These are phyloP conservation scores for Eutrema salsugineum DNA, from an alignment of 441 rosid species.

Conservation along the genomic window DNA sequence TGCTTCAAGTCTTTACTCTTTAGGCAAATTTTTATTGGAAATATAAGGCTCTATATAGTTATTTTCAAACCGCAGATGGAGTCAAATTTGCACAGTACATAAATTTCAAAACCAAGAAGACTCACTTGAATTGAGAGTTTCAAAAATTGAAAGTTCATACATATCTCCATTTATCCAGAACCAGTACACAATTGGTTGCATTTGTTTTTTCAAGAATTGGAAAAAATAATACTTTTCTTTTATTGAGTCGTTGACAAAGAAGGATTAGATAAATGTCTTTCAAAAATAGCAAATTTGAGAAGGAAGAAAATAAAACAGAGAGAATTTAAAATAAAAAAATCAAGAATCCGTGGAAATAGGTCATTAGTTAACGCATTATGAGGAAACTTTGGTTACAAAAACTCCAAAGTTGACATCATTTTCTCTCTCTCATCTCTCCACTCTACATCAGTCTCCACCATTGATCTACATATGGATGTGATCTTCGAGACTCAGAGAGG, in stretches of 20 bases:
- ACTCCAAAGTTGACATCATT: not conserved
- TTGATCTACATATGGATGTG: slow-evolving; percentile 50
- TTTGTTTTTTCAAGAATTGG: too few relatives aligned
- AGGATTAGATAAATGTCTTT: not conserved
- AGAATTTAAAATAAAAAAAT: not conserved
- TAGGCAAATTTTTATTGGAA: too few relatives aligned
- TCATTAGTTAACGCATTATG: slow-evolving; percentile 6
- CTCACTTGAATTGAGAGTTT: not conserved
- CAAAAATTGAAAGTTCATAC: not conserved
- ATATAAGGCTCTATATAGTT: not conserved
- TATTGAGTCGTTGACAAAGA: not conserved
- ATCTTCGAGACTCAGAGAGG: slow-evolving; percentile 52
- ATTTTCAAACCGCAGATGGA: not conserved
- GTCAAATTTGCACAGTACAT: not conserved
- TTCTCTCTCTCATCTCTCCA: not conserved
- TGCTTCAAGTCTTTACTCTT: too few relatives aligned
- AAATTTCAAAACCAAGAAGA: not conserved
- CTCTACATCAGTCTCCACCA: not conserved
- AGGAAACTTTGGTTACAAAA: not conserved
- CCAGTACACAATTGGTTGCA: too few relatives aligned
- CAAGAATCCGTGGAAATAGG: not conserved
- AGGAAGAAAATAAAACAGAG: not conserved
- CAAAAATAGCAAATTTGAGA: slow-evolving; percentile 17
- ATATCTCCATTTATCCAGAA: not conserved
- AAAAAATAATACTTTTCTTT: not conserved